Percentiles rank a stretch among this genome's conserved stretches.
Conservation (phyloP, 1,284 basidiomycete genomes). For the Dichomitus squalens region DNA sequence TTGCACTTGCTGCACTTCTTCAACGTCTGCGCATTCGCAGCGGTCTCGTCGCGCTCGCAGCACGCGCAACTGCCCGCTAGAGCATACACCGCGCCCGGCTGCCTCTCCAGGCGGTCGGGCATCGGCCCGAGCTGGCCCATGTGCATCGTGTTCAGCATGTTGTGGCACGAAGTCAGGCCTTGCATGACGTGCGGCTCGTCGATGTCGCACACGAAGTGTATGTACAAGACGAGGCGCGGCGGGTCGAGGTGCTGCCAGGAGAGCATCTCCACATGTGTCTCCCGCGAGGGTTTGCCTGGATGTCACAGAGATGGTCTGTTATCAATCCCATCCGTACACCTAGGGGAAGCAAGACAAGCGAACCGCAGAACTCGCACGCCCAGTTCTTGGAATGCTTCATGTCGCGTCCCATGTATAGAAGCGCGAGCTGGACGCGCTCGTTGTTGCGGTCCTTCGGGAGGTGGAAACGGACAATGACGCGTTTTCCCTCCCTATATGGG, state of each 20-base stretch:
- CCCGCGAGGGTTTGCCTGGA: slow-evolving; percentile 8
- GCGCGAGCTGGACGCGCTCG: slow-evolving; percentile 8
- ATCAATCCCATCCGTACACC: too few species aligned
- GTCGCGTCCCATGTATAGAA: slow-evolving; percentile 9
- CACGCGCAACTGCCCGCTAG: slow-evolving; percentile 19
- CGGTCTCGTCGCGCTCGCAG: slow-evolving; percentile 18
- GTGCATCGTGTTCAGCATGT: slow-evolving; percentile 3
- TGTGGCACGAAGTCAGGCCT: slow-evolving; percentile 5
- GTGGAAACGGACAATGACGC: slow-evolving; percentile 20
- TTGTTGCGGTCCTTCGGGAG: slow-evolving; percentile 18
- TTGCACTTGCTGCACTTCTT: slow-evolving; percentile 19
- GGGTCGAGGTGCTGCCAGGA: slow-evolving; percentile 14
- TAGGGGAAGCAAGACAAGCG: neutral
- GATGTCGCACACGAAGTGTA: slow-evolving; percentile 17
- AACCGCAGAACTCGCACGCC: slow-evolving; percentile 22
- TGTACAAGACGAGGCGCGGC: slow-evolving; percentile 10
- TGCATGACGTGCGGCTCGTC: slow-evolving; percentile 13
- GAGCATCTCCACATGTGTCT: slow-evolving; percentile 8
- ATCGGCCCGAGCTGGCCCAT: slow-evolving; percentile 6
- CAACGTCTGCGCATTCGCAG: neutral
- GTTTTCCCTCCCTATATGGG: slow-evolving; percentile 9
- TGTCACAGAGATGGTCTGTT: neutral
- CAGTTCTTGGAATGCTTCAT: slow-evolving; percentile 22
- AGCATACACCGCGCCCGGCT: slow-evolving; percentile 4
- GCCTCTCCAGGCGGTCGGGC: slow-evolving; percentile 1